Evolutionary conservation across 768 basidiomycete genomes (phyloP), one percentile per base, ranked within the genome.

Genomic region (Exidia glandulosa): DNA sequence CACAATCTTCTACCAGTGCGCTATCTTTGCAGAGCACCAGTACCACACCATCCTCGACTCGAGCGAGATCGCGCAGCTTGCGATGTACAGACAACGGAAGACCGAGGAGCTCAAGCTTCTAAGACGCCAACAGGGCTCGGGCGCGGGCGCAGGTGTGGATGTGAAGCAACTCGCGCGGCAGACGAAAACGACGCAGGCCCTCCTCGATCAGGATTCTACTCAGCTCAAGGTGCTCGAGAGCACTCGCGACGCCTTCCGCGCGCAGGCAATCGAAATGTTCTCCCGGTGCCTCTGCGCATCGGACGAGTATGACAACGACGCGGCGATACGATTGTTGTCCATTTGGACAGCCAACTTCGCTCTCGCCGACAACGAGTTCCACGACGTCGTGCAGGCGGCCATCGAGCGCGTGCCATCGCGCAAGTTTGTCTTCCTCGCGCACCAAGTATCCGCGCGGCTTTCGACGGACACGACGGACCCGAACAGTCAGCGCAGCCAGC

Each of bases 391-490:
- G 69, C 65, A 74, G 36, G 47, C 63, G 1, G 79, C 83, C 2
- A 69, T 93, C 9, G 71, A 72, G 54, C 75, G 78, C 2, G 80
- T 94, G 37, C 89, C 94, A 1, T 90, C 94, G 0, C 79, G 82
- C 61, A 98, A 98, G 70, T 88, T 97, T 67, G 80, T 95, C 48
- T 91, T 93, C 71, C 78, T 98, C 58, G 85, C 91, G 10, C 92
- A 94, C 72, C 96, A 99, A 72, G 81, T 99, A 3, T 85, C 93
- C 0, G 94, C 95, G n/a, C 83, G 94, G 7, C 77, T 98, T 32
- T 81, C 86, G 13, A 80, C 76, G 16, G 63, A 69, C 9, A 58
- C 69, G 55, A 67, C 2, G 34, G 72, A 34, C 61, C 72, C 4
- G 63, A 71, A 45, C 77, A 75, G 58, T 16, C 32, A 13, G 29